Percentiles rank a stretch among this genome's conserved stretches.
Conservation (phyloP, 2,329 filamentous ascomycete genomes). For the Plenodomus biglobosus region DNA sequence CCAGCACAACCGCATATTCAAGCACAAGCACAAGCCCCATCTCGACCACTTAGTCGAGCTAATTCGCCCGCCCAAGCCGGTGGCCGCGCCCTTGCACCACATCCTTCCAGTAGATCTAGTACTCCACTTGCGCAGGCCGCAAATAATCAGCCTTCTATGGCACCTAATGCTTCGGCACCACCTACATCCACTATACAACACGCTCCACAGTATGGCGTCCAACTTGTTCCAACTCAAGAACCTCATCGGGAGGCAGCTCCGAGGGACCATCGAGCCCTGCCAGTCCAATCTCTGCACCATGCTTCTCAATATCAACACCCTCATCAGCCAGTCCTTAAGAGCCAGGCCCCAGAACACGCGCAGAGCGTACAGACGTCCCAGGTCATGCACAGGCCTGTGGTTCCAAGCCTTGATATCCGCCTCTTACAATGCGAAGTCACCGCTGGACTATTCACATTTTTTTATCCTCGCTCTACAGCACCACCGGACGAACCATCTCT, state of each 20-base stretch:
- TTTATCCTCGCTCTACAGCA: conserved; percentile 28
- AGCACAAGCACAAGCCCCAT: conserved; percentile 19
- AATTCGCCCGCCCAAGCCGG: conserved; percentile 26
- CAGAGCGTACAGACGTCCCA: conserved; percentile 6
- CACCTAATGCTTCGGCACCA: conserved; percentile 12
- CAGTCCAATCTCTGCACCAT: conserved; percentile 8
- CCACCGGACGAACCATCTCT: conserved; percentile 30
- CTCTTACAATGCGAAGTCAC: conserved; percentile 39
- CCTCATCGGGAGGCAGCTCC: conserved; percentile 10
- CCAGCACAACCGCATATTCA: conserved; percentile 19
- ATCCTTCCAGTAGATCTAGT: conserved; percentile 32
- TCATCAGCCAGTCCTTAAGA: conserved; percentile 28
- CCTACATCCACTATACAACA: conserved; percentile 17
- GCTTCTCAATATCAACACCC: conserved; percentile 10
- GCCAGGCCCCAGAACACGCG: conserved; percentile 23
- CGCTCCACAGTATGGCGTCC: conserved; percentile 21
- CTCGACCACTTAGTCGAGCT: conserved; percentile 25
- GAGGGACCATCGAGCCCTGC: conserved; percentile 7
- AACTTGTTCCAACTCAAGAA: conserved; percentile 19
- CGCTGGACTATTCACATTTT: conserved; percentile 33
- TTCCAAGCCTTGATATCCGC: conserved; percentile 20
- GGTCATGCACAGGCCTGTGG: conserved; percentile 5
- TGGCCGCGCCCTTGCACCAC: conserved; percentile 28
- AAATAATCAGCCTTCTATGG: conserved; percentile 15
- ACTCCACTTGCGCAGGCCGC: conserved; percentile 30